Evolutionary conservation across 371 early-diverging fungal genomes (phyloP), one percentile per base, ranked within the genome.

Genomic region (Rhizopus sp.): DNA sequence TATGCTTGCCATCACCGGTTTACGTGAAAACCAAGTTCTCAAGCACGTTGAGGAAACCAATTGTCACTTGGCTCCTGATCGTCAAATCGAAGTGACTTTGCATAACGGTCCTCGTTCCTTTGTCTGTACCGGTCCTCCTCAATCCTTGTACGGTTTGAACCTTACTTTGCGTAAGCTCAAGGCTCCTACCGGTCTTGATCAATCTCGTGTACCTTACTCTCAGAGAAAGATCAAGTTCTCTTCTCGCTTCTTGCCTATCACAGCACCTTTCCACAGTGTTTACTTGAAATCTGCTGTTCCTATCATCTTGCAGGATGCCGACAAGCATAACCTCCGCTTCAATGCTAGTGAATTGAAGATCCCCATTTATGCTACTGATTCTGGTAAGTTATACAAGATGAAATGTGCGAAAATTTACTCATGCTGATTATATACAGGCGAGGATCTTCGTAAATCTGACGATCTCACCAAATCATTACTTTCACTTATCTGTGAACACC

Each of bases 81-180:
- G 89, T 67, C 84, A 87, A 62, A 87, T 95, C 63, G 77, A 86
- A 52, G 77, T 95, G 59, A 86, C 91, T n/a, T 85, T 95, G 50
- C 80, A 91, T 70, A 95, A 95, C 66, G 95, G 94, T 3, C 92
- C 95, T 37, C 88, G 92, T 57, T 85, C 89, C 15, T 79, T 88
- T 66, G 90, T 94, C 58, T 87, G 87, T 69, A 90, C 93, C 35
- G 95, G 95, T 38, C 91, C 88, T 50, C 88, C 95, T 42, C 93
- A 95, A 75, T 90, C 91, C 5, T 80, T 95, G 50, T 93, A 95
- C 63, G 95, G 95, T 62, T 80, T 93, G 61, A 93, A 93, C 73
- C 78, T 93, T 23, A 83, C 88, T 60, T 83, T 95, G 56, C 88
- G 95, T 62, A 93, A 92, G 73, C 77, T 93, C 63, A 93, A 92